Conservation (phyloP, 495 filamentous ascomycete genomes). For the Emericellopsis terricola region DNA sequence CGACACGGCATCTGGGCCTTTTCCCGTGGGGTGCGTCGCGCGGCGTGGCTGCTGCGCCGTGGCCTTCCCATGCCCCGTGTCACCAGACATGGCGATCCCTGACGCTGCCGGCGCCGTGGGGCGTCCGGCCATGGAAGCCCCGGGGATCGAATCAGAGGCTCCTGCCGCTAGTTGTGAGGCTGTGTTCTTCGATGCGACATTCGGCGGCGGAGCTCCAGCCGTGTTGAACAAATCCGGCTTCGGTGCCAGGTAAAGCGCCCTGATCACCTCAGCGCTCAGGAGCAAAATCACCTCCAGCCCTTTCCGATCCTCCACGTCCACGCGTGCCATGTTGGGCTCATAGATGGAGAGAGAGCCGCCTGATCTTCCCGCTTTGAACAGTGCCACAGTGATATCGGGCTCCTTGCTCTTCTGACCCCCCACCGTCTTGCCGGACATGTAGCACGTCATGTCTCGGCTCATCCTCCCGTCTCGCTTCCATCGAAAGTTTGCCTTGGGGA, state of each 20-base stretch:
- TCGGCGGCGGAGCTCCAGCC: conserved; percentile 16
- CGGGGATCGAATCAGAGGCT: no score
- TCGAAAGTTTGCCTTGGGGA: conserved; percentile 67
- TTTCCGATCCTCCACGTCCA: conserved; percentile 89
- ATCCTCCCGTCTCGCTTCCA: conserved; percentile 88
- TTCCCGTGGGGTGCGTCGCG: no score
- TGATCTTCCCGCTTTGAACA: conserved; percentile 39
- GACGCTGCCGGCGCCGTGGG: no score
- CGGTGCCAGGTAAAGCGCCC: conserved; percentile 62
- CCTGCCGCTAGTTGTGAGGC: not conserved
- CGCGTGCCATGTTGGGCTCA: conserved; percentile 74
- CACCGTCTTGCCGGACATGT: conserved; percentile 57
- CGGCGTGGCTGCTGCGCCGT: conserved; percentile 17
- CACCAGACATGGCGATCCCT: conserved; percentile 15
- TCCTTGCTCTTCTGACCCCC: conserved; percentile 63
- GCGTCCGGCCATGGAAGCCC: no score
- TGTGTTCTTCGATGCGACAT: not conserved
- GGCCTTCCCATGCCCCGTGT: conserved; percentile 9
- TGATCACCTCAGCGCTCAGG: conserved; percentile 67
- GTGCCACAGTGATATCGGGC: conserved; percentile 80
- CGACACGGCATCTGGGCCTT: conserved; percentile 27
- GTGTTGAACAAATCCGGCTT: conserved; percentile 67
- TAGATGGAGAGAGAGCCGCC: conserved; percentile 55
- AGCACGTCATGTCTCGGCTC: conserved; percentile 61
- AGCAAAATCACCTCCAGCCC: conserved; percentile 78